Conservation (phyloP, 805 yeast species). For the Candida stauntonica region DNA sequence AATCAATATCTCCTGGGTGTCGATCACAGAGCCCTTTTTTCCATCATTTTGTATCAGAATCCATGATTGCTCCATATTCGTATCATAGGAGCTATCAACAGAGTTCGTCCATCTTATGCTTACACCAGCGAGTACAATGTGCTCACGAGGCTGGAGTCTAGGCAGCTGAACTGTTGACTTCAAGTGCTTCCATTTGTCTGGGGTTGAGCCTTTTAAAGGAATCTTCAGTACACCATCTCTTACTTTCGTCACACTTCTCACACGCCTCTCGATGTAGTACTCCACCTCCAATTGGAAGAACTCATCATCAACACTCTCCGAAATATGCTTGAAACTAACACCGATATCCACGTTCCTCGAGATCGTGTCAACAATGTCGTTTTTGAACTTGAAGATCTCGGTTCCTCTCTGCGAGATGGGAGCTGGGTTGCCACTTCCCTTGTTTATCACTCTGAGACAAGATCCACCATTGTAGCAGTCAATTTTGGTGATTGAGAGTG, state of each 20-base stretch:
- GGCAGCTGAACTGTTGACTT: conserved; percentile 20
- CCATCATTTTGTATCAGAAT: conserved; percentile 15
- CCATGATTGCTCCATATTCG: conserved; percentile 24
- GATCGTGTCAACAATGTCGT: conserved; percentile 25
- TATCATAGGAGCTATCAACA: conserved; percentile 13
- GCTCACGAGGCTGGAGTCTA: conserved; percentile 21
- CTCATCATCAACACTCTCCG: conserved; percentile 13
- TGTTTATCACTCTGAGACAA: conserved; percentile 27
- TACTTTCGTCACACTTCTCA: conserved; percentile 25
- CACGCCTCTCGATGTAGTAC: conserved; percentile 33
- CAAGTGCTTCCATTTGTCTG: conserved; percentile 19
- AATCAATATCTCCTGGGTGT: conserved; percentile 17
- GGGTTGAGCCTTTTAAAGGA: conserved; percentile 28
- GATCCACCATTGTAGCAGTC: conserved; percentile 36
- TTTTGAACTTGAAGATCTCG: conserved; percentile 28
- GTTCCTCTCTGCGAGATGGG: conserved; percentile 5
- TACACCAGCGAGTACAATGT: conserved; percentile 22
- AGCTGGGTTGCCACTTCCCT: neutral
- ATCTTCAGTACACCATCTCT: conserved; percentile 30
- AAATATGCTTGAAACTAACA: conserved; percentile 27
- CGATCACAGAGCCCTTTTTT: conserved; percentile 1
- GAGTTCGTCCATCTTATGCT: conserved; percentile 8
- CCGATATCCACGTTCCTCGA: conserved; percentile 17
- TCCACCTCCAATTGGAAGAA: conserved; percentile 30
- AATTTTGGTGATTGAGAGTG: conserved; percentile 12